Conservation (phyloP, 2,329 filamentous ascomycete genomes). For the Aaosphaeria arxii region DNA sequence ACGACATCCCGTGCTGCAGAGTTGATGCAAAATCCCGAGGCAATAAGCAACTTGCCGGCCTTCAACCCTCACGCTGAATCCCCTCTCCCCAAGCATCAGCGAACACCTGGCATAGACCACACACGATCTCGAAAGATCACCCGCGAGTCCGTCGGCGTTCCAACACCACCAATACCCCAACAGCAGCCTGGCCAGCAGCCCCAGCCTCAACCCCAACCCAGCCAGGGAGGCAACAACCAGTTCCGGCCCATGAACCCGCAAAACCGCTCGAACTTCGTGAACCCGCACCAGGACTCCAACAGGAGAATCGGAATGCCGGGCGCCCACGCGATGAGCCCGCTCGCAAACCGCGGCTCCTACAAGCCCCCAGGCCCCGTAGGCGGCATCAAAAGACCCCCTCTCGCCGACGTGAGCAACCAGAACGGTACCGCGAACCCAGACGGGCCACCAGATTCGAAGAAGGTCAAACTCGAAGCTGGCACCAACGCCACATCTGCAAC, state of each 20-base stretch:
- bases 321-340: conserved; percentile 39
- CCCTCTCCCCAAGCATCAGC: conserved; percentile 70
- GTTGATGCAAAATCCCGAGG: conserved; percentile 34
- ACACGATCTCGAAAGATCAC: conserved; percentile 70
- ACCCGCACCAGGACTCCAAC: conserved; percentile 46
- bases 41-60: conserved; percentile 31
- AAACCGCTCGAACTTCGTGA: conserved; percentile 43
- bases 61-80: conserved; percentile 51
- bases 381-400: conserved; percentile 30
- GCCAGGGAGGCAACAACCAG: conserved; percentile 7
- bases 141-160: conserved; percentile 40
- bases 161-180: conserved; percentile 11
- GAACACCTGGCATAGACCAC: conserved; percentile 85
- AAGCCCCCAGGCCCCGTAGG: conserved; percentile 40
- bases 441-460: conserved; percentile 36
- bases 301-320: conserved; percentile 50
- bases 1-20: conserved; percentile 45
- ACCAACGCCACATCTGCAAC: not conserved
- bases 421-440: conserved; percentile 9
- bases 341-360: conserved; percentile 44
- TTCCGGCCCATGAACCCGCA: conserved; percentile 9
- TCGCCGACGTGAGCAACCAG: conserved; percentile 47
- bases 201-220: conserved; percentile 9
- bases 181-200: conserved; percentile 1
- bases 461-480: conserved; percentile 31